These are phyloP conservation scores for Candolleomyces aberdarensis DNA, from an alignment of 768 basidiomycete species.

Conservation along the genomic window DNA sequence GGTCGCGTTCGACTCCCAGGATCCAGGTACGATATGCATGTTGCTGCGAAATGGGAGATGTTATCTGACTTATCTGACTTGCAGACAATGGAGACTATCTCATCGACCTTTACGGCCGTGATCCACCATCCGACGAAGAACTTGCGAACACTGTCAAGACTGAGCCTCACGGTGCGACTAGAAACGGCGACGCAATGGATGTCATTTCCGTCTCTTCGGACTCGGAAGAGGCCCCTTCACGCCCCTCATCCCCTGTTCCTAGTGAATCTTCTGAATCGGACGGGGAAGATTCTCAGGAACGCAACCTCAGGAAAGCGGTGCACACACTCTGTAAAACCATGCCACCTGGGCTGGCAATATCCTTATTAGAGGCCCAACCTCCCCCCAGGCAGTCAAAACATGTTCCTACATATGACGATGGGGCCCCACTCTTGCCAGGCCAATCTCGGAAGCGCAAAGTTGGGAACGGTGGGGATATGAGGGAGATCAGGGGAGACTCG, in stretches of 20 bases:
- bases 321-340: neutral
- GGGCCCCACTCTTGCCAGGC: constrained; percentile 48
- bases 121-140: neutral
- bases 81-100: neutral
- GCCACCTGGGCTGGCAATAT: neutral
- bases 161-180: neutral
- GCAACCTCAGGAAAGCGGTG: neutral
- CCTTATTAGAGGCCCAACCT: neutral
- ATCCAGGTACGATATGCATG: neutral
- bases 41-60: neutral
- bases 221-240: neutral
- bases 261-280: neutral
- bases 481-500: constrained; percentile 56
- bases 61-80: neutral
- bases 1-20: neutral
- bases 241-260: neutral
- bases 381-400: neutral
- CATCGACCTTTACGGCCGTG: neutral
- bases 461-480: constrained; percentile 23
- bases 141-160: too few relatives aligned
- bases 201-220: neutral
- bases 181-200: neutral
- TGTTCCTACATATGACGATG: constrained; percentile 11
- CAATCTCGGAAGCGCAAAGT: constrained; percentile 42
- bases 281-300: neutral